These are phyloP conservation scores for Straminergon stramineum DNA, from an alignment of 225 moss, liverwort and hornwort species.

Conservation along the genomic window DNA sequence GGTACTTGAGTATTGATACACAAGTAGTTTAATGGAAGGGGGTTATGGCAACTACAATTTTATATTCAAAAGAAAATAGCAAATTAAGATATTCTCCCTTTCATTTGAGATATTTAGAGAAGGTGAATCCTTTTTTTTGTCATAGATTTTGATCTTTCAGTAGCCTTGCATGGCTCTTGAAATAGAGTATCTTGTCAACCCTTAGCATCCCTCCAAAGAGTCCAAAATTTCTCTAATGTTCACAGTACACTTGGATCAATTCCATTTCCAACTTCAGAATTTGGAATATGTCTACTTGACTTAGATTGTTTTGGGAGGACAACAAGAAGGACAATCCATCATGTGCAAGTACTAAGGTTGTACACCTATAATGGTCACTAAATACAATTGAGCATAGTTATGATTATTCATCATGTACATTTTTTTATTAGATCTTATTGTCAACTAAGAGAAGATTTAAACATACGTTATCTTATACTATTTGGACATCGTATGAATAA, in stretches of 20 bases:
- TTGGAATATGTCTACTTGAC: not conserved
- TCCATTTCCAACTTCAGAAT: not conserved
- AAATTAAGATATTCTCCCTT: too few relatives aligned
- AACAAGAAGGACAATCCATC: not conserved
- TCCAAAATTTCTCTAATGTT: too few relatives aligned
- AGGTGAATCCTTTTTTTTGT: too few relatives aligned
- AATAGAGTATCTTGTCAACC: too few relatives aligned
- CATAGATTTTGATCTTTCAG: too few relatives aligned
- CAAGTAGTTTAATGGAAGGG: too few relatives aligned
- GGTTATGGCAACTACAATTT: too few relatives aligned
- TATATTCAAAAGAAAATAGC: too few relatives aligned
- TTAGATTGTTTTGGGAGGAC: not conserved
- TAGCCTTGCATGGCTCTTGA: too few relatives aligned
- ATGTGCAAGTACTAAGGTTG: not conserved
- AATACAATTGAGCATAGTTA: not conserved
- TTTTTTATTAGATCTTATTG: not conserved
- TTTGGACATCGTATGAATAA: not conserved
- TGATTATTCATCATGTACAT: not conserved
- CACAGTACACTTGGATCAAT: rapidly evolving
- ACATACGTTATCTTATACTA: not conserved
- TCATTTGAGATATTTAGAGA: too few relatives aligned
- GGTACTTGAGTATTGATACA: too few relatives aligned
- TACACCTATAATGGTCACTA: not conserved
- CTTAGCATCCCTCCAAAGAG: too few relatives aligned
- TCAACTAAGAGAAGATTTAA: rapidly evolving